These are phyloP conservation scores for Wickerhamomyces canadensis DNA, from an alignment of 805 yeast species.

Conservation along the genomic window DNA sequence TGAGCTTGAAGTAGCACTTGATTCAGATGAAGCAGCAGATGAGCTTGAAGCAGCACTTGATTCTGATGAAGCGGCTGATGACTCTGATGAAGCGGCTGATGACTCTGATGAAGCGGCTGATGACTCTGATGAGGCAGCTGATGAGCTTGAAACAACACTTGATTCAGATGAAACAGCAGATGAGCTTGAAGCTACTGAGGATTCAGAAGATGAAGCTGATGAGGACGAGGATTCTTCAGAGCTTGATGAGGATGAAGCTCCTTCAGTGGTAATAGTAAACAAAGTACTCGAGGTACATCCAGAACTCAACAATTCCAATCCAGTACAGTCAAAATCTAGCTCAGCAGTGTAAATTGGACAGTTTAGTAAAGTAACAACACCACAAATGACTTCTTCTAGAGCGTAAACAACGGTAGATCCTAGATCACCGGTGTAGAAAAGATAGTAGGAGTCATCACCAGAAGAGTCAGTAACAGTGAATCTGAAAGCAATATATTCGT, in stretches of 20 bases:
- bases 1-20: not conserved
- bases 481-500: constrained; percentile 5
- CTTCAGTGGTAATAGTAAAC: not conserved
- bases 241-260: not conserved
- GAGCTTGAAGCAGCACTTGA: not conserved
- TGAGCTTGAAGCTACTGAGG: not conserved
- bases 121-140: not conserved
- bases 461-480: constrained; percentile 4
- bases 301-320: not conserved
- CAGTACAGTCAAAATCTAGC: not conserved
- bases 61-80: not conserved
- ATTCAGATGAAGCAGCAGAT: not conserved
- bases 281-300: not conserved
- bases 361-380: not conserved
- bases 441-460: constrained; percentile 1
- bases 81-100: not conserved
- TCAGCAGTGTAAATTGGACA: not conserved
- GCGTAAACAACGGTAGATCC: not conserved
- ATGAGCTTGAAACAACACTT: not conserved
- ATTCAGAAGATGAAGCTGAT: not conserved
- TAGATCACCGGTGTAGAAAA: not conserved
- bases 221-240: constrained; percentile 1
- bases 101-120: constrained; percentile 1
- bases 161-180: not conserved
- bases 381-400: not conserved